phyloP scores from a whole-genome alignment of 1,284 basidiomycete species.

The Ustilago trichophora region DNA sequence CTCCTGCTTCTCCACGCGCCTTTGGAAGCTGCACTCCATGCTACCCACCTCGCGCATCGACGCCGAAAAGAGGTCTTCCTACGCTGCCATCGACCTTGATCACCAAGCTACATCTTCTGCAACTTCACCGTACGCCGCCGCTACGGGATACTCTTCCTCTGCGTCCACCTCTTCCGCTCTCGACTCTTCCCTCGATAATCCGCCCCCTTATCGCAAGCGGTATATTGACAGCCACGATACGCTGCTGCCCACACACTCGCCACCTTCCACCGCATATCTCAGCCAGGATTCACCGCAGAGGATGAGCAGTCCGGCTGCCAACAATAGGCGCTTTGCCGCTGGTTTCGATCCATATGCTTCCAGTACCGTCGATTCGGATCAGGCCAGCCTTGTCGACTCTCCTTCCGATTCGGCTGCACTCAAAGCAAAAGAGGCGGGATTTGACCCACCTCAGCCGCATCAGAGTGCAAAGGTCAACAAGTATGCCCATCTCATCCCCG shows the following conservation, averaged over 20 bases:
- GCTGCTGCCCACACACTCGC: conserved; percentile 42
- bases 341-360: conserved; percentile 44
- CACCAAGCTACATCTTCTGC: conserved; percentile 5
- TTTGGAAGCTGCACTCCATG: conserved; percentile 28
- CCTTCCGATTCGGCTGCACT: conserved; percentile 30
- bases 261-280: conserved; percentile 11
- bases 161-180: conserved; percentile 13
- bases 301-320: conserved; percentile 22
- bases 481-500: conserved; percentile 62
- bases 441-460: conserved; percentile 7
- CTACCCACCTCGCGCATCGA: conserved; percentile 36
- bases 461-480: conserved; percentile 28
- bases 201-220: conserved; percentile 41
- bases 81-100: conserved; percentile 25
- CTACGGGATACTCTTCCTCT: conserved; percentile 13
- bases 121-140: conserved; percentile 5
- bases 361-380: conserved; percentile 1
- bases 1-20: conserved; percentile 1
- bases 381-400: background rate
- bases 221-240: conserved; percentile 39
- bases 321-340: conserved; percentile 38
- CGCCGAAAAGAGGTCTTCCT: conserved; percentile 37
- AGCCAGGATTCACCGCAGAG: conserved; percentile 25
- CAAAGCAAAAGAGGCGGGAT: conserved; percentile 41
- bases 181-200: conserved; percentile 16